Evolutionary conservation across 2,329 filamentous ascomycete species (phyloP), one percentile per base, ranked within the genome.

Genomic region (Penicillium palitans): DNA sequence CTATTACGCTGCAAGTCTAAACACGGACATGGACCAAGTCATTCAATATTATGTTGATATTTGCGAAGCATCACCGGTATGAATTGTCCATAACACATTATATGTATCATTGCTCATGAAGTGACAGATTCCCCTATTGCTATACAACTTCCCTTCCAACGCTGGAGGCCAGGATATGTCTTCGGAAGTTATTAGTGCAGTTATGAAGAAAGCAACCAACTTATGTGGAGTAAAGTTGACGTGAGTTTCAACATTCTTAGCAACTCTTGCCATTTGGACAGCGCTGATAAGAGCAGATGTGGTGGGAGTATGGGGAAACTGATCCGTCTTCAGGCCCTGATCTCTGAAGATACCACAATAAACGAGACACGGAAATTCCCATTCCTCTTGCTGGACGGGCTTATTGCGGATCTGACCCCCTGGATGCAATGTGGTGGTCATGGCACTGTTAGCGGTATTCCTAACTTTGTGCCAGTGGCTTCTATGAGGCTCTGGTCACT

Each of bases 351-450:
- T 40, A 40, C 39, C 9, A 21, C 39, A 13, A 21, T 40, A 40
- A 40, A 40, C 21, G 39, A 21, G 39, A 13, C n/a, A 7, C 39
- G 39, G 5, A 13, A 13, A 13, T 40, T 12, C 5, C 39, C 39
- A 21, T 40, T 40, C 2, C n/a, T 40, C 19, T 40, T 68, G 3
- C 55, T 68, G 19, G 66, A 68, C 35, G 66, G 66, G 12, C 47
- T 68, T 5, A 66, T 68, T 50, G 66, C 65, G 4, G 66, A 68
- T 51, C 51, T 68, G 17, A 66, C 64, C 7, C 66, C 66, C 8
- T 68, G 66, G 66, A 61, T 65, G 62, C 55, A 65, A 58, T 65
- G 62, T 52, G 65, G 62, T 31, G 66, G 66, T 10, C 66, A 68
- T 57, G 65, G 66, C 13, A 66, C 65, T 31, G 65, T 65, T 10